phyloP scores from a whole-genome alignment of 2,329 filamentous ascomycete species.

The Penicillium sp. region DNA sequence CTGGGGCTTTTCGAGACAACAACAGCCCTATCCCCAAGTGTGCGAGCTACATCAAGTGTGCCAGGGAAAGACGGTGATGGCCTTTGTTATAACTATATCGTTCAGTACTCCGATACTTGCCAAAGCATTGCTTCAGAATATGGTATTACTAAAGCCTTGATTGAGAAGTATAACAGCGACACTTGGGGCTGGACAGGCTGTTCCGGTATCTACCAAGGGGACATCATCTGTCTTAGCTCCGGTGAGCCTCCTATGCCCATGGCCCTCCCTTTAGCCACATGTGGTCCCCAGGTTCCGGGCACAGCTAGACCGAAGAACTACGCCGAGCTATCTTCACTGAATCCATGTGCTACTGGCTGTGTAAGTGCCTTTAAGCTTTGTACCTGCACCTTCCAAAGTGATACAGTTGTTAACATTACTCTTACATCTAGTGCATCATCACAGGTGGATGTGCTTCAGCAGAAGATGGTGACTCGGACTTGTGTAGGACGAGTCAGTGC shows the following conservation, averaged over 20 bases:
- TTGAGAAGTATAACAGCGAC: constrained; percentile 43
- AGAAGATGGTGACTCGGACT: not conserved
- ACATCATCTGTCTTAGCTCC: constrained; percentile 42
- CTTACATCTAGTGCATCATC: not conserved
- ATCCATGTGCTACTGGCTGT: constrained; percentile 15
- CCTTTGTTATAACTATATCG: constrained; percentile 38
- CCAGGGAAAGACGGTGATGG: constrained; percentile 25
- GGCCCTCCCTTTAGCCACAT: constrained; percentile 38
- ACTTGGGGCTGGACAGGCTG: constrained; percentile 51
- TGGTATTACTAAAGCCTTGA: constrained; percentile 36
- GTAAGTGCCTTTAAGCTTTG: constrained; percentile 6
- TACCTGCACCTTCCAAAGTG: not conserved
- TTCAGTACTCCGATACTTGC: constrained; percentile 39
- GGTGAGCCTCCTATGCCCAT: constrained; percentile 46
- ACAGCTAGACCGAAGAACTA: constrained; percentile 35
- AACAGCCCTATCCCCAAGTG: not conserved
- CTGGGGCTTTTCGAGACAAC: not conserved
- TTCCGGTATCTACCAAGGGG: constrained; percentile 26
- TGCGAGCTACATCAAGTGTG: not conserved
- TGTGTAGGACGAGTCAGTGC: not conserved
- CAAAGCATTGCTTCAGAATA: constrained; percentile 31
- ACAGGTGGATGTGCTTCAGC: not conserved
- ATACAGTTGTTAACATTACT: not conserved
- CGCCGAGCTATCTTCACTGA: constrained; percentile 20
- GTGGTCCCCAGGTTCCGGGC: constrained; percentile 49